phyloP scores from a whole-genome alignment of 1,139 yeast genomes.

The Yamadazyma buinensis region DNA sequence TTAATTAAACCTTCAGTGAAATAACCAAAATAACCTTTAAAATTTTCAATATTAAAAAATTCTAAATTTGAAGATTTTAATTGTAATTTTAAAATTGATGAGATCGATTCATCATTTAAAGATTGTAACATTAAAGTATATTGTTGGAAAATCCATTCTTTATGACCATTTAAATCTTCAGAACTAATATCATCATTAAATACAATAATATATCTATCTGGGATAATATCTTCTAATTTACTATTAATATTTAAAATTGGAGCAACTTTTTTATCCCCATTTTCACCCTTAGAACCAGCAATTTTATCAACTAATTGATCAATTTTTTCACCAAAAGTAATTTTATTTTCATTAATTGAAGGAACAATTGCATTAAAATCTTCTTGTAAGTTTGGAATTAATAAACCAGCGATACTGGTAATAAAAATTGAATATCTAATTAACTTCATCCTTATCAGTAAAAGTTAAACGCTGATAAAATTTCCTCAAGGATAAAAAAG shows the following conservation, averaged over 20 bases:
- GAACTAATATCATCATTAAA: slow-evolving; percentile 59
- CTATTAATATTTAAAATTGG: slow-evolving; percentile 38
- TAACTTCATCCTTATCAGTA: slow-evolving; percentile 2
- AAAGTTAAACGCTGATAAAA: neutral
- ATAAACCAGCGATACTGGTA: slow-evolving; percentile 2
- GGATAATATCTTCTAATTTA: slow-evolving; percentile 54
- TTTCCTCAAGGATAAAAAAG: neutral
- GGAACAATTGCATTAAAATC: slow-evolving; percentile 2
- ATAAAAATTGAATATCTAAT: neutral
- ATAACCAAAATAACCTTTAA: slow-evolving; percentile 71
- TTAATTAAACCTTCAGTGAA: slow-evolving; percentile 71
- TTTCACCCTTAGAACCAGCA: slow-evolving; percentile 14
- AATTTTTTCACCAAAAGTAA: neutral
- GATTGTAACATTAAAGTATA: slow-evolving; percentile 38
- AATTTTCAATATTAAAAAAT: slow-evolving; percentile 55
- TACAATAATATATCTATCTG: slow-evolving; percentile 72
- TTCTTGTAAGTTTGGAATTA: slow-evolving; percentile 8
- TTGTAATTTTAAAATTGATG: slow-evolving; percentile 12
- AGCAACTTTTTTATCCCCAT: slow-evolving; percentile 19
- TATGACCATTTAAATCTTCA: slow-evolving; percentile 57
- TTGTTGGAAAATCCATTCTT: slow-evolving; percentile 48
- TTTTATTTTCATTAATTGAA: neutral
- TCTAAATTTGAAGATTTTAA: slow-evolving; percentile 9
- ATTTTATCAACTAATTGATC: slow-evolving; percentile 11
- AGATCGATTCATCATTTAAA: slow-evolving; percentile 16